phyloP scores from a whole-genome alignment of 2,329 filamentous ascomycete species.

The Apiospora sp. region DNA sequence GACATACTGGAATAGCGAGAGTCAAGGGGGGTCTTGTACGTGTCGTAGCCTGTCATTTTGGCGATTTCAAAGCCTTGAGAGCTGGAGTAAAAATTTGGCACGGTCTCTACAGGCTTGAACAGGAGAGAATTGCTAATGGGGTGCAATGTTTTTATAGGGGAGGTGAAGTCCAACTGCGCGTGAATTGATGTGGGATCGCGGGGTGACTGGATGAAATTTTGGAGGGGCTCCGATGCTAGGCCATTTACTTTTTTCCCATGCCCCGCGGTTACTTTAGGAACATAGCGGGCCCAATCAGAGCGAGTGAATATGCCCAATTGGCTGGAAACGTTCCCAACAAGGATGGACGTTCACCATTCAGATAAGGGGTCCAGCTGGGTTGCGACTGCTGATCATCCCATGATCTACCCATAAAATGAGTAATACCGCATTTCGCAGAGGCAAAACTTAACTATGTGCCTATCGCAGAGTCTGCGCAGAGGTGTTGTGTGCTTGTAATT shows the following conservation, averaged over 20 bases:
- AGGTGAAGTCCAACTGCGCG: neutral
- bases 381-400: neutral
- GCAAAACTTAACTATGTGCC: neutral
- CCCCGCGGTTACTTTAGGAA: neutral
- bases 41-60: slow-evolving; percentile 28
- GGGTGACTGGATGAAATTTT: slow-evolving; percentile 16
- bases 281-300: slow-evolving; percentile 13
- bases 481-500: neutral
- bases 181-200: slow-evolving; percentile 20
- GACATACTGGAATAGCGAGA: slow-evolving; percentile 29
- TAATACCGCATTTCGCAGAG: neutral
- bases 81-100: neutral
- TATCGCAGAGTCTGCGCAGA: neutral
- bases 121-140: neutral
- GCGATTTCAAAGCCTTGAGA: neutral
- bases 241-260: slow-evolving; percentile 7
- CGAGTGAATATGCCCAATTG: neutral
- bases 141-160: neutral
- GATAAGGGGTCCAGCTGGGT: slow-evolving; percentile 3
- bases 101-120: neutral
- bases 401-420: neutral
- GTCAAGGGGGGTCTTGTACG: slow-evolving; percentile 30
- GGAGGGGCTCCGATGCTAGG: slow-evolving; percentile 20
- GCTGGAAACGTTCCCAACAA: neutral
- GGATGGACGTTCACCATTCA: neutral